Conservation (phyloP, 1,139 yeast species). For the Candida dubliniensis region DNA sequence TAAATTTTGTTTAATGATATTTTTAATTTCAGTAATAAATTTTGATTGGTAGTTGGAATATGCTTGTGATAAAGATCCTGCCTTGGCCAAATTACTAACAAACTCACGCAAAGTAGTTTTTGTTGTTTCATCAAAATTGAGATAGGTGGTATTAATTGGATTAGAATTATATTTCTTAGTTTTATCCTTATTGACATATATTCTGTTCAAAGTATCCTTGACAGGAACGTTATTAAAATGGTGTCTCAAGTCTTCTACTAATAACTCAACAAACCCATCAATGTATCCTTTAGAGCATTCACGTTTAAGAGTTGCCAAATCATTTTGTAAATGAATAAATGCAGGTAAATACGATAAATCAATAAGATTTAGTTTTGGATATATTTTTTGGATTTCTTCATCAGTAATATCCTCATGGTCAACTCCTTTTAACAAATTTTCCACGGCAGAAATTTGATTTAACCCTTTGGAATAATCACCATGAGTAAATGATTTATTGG, state of each 20-base stretch:
- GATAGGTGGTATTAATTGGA: constrained; percentile 30
- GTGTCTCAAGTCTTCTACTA: constrained; percentile 59
- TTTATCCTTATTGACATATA: constrained; percentile 32
- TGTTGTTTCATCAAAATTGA: constrained; percentile 32
- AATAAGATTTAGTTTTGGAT: constrained; percentile 47
- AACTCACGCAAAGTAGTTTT: constrained; percentile 43
- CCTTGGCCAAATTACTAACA: constrained; percentile 57
- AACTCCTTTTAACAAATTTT: constrained; percentile 57
- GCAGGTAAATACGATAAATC: constrained; percentile 62
- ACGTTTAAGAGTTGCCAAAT: constrained; percentile 48
- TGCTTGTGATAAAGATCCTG: constrained; percentile 65
- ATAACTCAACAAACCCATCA: constrained; percentile 50
- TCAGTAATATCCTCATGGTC: constrained; percentile 24
- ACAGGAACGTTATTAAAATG: constrained; percentile 54
- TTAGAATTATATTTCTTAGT: constrained; percentile 20
- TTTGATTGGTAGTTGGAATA: constrained; percentile 67
- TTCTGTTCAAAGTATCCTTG: constrained; percentile 54
- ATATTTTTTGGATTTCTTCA: constrained; percentile 23
- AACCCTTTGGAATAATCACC: constrained; percentile 45
- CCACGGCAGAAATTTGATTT: constrained; percentile 56
- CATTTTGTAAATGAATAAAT: constrained; percentile 53
- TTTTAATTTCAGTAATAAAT: constrained; percentile 68
- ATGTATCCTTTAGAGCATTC: constrained; percentile 71
- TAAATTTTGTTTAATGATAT: constrained; percentile 62
- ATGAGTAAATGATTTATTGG: constrained; percentile 47